These are phyloP conservation scores for Tripterygium wilfordii DNA, from an alignment of 177 flowering plant genomes.

Conservation along the genomic window DNA sequence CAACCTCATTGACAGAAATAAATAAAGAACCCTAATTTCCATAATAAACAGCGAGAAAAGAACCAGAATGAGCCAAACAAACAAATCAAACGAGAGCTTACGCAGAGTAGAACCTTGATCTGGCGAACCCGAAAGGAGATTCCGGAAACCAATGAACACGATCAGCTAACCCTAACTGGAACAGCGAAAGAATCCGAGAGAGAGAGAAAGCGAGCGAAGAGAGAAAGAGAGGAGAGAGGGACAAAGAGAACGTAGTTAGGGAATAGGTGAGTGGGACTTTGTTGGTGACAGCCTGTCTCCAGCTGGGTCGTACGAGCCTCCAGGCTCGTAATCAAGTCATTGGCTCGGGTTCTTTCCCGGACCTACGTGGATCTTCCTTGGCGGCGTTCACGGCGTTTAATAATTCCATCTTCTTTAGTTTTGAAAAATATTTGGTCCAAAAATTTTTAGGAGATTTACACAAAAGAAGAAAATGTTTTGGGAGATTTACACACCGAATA, in stretches of 20 bases:
- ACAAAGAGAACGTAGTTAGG: slow-evolving; percentile 16
- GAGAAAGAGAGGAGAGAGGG: slow-evolving; percentile 7
- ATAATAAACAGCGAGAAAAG: neutral
- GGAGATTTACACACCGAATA: too few relatives aligned
- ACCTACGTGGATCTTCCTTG: slow-evolving; percentile 26
- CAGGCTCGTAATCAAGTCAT: slow-evolving; percentile 11
- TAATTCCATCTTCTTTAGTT: neutral
- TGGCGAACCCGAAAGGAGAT: neutral
- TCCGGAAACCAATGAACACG: slow-evolving; percentile 2
- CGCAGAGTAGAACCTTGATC: slow-evolving; percentile 20
- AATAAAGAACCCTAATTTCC: slow-evolving; percentile 1
- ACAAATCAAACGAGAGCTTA: slow-evolving; percentile 17
- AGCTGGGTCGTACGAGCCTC: slow-evolving; percentile 41
- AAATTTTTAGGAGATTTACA: too few relatives aligned
- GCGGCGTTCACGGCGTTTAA: slow-evolving; percentile 23
- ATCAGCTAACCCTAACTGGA: slow-evolving; percentile 19
- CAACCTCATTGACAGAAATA: neutral
- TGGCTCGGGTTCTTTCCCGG: slow-evolving; percentile 11
- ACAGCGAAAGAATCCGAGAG: slow-evolving; percentile 1
- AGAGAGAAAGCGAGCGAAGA: slow-evolving; percentile 7
- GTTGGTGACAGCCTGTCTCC: slow-evolving; percentile 72
- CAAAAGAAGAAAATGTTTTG: too few relatives aligned
- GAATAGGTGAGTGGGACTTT: slow-evolving; percentile 37
- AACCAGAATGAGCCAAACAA: slow-evolving; percentile 2
- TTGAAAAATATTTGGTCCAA: too few relatives aligned